Conservation (phyloP, 345 rosid genomes). For the Aquilaria malaccensis region DNA sequence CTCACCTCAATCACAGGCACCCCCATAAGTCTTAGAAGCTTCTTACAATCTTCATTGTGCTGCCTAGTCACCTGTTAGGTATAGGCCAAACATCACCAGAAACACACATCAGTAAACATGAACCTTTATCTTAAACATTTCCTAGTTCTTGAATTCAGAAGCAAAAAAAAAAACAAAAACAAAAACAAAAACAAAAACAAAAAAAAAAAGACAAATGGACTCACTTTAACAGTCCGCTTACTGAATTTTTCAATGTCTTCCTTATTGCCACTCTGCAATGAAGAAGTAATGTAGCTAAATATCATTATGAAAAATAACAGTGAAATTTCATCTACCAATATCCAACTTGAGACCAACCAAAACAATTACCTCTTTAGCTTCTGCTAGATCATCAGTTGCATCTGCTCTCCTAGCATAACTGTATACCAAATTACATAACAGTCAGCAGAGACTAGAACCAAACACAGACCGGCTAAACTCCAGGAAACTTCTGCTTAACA, state of each 20-base stretch:
- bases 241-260: conserved; percentile 94
- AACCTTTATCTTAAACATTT: not conserved
- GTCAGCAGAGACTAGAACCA: not conserved
- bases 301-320: not conserved
- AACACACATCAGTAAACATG: not conserved
- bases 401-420: conserved; percentile 76
- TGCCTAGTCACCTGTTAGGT: conserved; percentile 66
- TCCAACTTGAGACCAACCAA: not conserved
- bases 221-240: conserved; percentile 86
- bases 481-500: not conserved
- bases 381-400: conserved; percentile 62
- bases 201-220: not conserved
- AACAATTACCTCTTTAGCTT: conserved; percentile 56
- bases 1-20: conserved; percentile 87
- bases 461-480: not conserved
- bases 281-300: conserved; percentile 4
- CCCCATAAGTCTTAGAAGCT: conserved; percentile 80
- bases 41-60: conserved; percentile 93
- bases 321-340: conserved; percentile 1
- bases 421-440: conserved; percentile 15
- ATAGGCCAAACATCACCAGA: conserved; percentile 8
- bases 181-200: not conserved
- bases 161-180: not conserved
- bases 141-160: not conserved
- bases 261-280: conserved; percentile 57